Evolutionary conservation across 2,329 filamentous ascomycete species (phyloP).

Genomic region (Verticillium tricorpus): DNA sequence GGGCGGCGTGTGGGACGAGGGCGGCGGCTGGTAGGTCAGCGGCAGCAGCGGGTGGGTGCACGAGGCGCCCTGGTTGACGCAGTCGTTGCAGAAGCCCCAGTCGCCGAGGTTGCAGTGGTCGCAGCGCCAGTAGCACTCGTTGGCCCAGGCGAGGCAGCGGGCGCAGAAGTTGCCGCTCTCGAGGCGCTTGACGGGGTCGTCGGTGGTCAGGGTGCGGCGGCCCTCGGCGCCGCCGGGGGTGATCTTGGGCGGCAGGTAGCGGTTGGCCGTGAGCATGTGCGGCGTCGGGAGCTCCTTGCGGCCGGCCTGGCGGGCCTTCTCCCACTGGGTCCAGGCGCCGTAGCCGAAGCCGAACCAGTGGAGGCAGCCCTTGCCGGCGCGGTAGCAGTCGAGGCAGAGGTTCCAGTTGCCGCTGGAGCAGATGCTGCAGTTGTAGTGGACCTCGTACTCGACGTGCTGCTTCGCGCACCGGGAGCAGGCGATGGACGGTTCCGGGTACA

Average conservation of each 20-base stretch:
- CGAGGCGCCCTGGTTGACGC: constrained; percentile 75
- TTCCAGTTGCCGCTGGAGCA: constrained; percentile 72
- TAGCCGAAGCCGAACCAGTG: constrained; percentile 88
- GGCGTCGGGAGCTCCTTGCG: constrained; percentile 39
- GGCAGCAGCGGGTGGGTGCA: constrained; percentile 82
- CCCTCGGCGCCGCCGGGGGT: constrained; percentile 49
- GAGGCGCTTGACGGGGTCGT: constrained; percentile 63
- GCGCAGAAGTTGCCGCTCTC: constrained; percentile 83
- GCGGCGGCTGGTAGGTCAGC: constrained; percentile 55
- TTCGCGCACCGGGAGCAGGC: constrained; percentile 68
- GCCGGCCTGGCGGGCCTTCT: constrained; percentile 40
- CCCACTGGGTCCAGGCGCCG: constrained; percentile 64
- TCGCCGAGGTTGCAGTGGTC: constrained; percentile 83
- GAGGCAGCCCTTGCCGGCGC: constrained; percentile 68
- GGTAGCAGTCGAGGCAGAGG: constrained; percentile 78
- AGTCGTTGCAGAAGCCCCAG: constrained; percentile 89
- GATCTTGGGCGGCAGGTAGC: constrained; percentile 47
- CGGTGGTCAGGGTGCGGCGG: constrained; percentile 54
- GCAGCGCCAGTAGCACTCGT: constrained; percentile 88
- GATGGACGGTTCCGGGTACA: constrained; percentile 67
- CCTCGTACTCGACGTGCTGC: constrained; percentile 72
- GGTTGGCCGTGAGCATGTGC: constrained; percentile 55
- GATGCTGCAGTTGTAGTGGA: constrained; percentile 76
- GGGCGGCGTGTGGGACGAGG: constrained; percentile 28
- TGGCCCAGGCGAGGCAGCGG: constrained; percentile 66